Conservation (phyloP, 305 asterid species). For the Euphrasia arctica region DNA sequence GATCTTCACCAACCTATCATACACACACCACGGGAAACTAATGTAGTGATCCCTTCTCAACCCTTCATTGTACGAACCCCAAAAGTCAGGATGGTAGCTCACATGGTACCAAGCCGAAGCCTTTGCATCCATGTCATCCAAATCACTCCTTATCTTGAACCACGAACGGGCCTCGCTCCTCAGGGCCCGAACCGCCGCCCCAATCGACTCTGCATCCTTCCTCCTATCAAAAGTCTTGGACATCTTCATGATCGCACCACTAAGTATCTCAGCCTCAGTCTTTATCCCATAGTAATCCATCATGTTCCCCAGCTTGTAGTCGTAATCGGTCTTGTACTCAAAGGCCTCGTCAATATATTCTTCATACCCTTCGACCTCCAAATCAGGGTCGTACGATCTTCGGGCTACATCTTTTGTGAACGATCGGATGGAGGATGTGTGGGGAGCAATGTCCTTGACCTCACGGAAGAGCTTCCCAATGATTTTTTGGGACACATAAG, state of each 20-base stretch:
- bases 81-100: slow-evolving; percentile 60
- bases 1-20: slow-evolving; percentile 65
- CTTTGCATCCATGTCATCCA: slow-evolving; percentile 51
- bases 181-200: slow-evolving; percentile 61
- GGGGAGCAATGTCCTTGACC: slow-evolving; percentile 58
- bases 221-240: slow-evolving; percentile 71
- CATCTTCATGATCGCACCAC: slow-evolving; percentile 72
- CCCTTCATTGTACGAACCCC: slow-evolving; percentile 74
- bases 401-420: slow-evolving; percentile 67
- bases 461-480: slow-evolving; percentile 81
- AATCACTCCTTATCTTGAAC: slow-evolving; percentile 61
- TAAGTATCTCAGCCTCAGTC: slow-evolving; percentile 80
- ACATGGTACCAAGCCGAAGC: slow-evolving; percentile 98
- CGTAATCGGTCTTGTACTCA: slow-evolving; percentile 62
- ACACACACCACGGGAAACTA: slow-evolving; percentile 94
- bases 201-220: slow-evolving; percentile 70
- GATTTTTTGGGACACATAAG: slow-evolving; percentile 47
- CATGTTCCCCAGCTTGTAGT: slow-evolving; percentile 72
- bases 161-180: slow-evolving; percentile 73
- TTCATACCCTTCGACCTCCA: slow-evolving; percentile 65
- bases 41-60: slow-evolving; percentile 67
- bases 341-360: slow-evolving; percentile 63
- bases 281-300: slow-evolving; percentile 85
- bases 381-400: slow-evolving; percentile 53
- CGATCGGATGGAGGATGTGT: slow-evolving; percentile 27